Percentiles rank a stretch among this genome's conserved stretches.
Evolutionary conservation across 163 green algal genomes (phyloP).

Genomic region (Picocystis sp.): DNA sequence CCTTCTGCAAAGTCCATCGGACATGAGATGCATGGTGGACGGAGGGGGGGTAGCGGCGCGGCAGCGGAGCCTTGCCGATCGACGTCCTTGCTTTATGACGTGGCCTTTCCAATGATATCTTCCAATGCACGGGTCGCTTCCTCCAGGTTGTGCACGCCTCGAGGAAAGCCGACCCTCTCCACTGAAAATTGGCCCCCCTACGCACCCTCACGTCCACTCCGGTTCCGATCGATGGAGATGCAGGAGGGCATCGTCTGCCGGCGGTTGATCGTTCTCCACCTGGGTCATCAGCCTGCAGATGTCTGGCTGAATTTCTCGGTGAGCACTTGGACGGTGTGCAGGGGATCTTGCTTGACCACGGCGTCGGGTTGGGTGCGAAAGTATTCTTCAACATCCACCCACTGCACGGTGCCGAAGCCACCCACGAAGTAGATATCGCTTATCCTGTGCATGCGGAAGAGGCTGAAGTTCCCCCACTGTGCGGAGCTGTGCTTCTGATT

Average conservation of each 20-base stretch:
- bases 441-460: conserved; percentile 89
- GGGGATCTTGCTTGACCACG: conserved; percentile 47
- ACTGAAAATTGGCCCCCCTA: conserved; percentile 54
- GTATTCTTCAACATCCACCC: conserved; percentile 62
- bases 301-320: conserved; percentile 12
- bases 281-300: conserved; percentile 31
- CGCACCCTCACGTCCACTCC: conserved; percentile 69
- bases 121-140: too few species aligned
- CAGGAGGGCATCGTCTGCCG: conserved; percentile 56
- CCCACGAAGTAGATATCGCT: conserved; percentile 98
- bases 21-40: too few species aligned
- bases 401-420: conserved; percentile 91
- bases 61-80: too few species aligned
- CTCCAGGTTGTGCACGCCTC: too few species aligned
- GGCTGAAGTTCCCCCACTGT: conserved; percentile 55
- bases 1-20: too few species aligned
- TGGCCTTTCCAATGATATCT: too few species aligned
- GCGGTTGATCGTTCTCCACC: conserved; percentile 11
- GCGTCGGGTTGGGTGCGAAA: conserved; percentile 31
- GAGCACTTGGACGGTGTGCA: conserved; percentile 33
- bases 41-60: too few species aligned
- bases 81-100: too few species aligned
- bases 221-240: conserved; percentile 70
- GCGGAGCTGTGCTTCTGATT: conserved; percentile 15
- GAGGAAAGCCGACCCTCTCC: conserved; percentile 54